A percentile compares a stretch with the other conserved stretches of the same genome.
Conservation (phyloP, 768 basidiomycete genomes). For the Gymnopilus junonius region DNA sequence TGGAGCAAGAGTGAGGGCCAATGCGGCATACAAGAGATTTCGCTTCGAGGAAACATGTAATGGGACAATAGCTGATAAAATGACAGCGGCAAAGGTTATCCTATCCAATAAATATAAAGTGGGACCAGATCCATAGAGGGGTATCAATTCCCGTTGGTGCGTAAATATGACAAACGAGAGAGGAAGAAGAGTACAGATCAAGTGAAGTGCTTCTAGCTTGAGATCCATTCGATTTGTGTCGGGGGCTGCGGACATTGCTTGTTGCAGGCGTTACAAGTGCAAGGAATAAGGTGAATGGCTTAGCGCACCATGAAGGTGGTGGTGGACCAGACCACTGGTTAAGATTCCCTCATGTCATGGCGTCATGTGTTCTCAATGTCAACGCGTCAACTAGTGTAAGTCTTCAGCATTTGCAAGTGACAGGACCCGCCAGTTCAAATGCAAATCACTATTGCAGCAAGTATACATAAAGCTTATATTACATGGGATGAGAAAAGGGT, state of each 20-base stretch:
- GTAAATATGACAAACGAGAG: constrained; percentile 64
- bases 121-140: constrained; percentile 68
- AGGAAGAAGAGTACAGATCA: constrained; percentile 24
- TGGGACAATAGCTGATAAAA: constrained; percentile 44
- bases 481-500: neutral
- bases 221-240: neutral
- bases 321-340: too few relatives aligned
- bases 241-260: neutral
- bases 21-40: constrained; percentile 41
- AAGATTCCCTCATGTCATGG: neutral
- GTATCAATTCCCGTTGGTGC: constrained; percentile 67
- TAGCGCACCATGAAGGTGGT: neutral
- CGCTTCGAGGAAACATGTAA: constrained; percentile 35
- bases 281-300: neutral
- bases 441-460: too few relatives aligned
- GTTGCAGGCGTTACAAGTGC: neutral
- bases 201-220: constrained; percentile 13
- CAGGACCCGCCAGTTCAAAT: too few relatives aligned
- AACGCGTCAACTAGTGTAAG: too few relatives aligned
- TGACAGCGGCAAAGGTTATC: constrained; percentile 36
- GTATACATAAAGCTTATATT: too few relatives aligned
- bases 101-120: constrained; percentile 53
- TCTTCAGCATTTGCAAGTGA: too few relatives aligned
- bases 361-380: neutral
- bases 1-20: constrained; percentile 52